These are phyloP conservation scores for Ophiosphaerella narmari DNA, from an alignment of 2,329 filamentous ascomycete genomes.

Conservation along the genomic window DNA sequence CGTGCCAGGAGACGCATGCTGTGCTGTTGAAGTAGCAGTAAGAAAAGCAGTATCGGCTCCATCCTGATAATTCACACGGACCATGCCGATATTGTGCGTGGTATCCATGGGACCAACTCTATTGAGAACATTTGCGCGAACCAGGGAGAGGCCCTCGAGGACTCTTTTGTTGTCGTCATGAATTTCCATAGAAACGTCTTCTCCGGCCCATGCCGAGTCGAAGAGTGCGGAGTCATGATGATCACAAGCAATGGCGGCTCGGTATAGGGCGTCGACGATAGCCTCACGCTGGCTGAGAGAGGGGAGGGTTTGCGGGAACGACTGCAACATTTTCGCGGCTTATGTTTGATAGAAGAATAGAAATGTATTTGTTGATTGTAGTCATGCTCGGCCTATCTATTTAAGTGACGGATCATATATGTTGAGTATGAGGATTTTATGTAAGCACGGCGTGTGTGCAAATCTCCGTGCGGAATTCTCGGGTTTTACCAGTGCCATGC, in stretches of 20 bases:
- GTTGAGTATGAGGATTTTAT: no score
- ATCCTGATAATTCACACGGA: neutral
- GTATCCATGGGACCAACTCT: neutral
- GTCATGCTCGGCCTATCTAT: no score
- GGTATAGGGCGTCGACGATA: neutral
- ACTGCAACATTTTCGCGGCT: no score
- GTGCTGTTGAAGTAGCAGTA: neutral
- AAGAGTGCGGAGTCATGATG: neutral
- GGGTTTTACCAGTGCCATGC: no score
- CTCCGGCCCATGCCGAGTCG: neutral
- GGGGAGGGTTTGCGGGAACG: neutral
- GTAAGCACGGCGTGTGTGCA: no score
- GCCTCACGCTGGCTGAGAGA: neutral
- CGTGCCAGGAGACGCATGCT: neutral
- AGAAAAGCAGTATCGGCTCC: neutral
- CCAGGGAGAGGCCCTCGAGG: neutral
- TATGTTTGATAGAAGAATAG: no score
- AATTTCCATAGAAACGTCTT: neutral
- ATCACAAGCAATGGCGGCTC: neutral
- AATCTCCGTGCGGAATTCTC: no score
- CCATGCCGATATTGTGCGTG: neutral
- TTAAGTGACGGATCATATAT: no score
- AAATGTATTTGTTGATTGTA: no score
- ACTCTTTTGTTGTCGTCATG: neutral
- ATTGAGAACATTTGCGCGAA: neutral